Conservation (phyloP, 1,139 yeast genomes). For the Nadsonia starkeyi-henricii region DNA sequence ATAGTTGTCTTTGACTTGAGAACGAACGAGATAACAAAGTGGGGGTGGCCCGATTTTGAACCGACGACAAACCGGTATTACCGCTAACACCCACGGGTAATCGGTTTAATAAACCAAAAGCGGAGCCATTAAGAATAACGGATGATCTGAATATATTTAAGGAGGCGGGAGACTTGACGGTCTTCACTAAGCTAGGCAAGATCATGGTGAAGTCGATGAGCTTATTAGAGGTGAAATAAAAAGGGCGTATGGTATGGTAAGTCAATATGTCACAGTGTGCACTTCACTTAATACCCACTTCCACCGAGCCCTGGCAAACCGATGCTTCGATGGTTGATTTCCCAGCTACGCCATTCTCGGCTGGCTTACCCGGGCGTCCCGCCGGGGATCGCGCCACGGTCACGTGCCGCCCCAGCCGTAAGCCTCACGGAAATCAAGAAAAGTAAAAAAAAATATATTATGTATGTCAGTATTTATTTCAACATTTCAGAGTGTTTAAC, state of each 20-base stretch:
- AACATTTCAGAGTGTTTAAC: background rate
- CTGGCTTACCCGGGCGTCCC: too few relatives aligned
- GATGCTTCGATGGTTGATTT: too few relatives aligned
- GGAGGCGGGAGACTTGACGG: background rate
- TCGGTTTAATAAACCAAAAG: background rate
- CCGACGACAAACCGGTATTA: conserved; percentile 1
- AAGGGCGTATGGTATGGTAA: too few relatives aligned
- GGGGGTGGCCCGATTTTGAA: background rate
- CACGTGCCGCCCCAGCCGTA: background rate
- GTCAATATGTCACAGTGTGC: too few relatives aligned
- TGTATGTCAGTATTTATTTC: background rate
- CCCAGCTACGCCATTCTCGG: too few relatives aligned
- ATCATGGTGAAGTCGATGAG: too few relatives aligned
- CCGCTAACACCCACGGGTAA: conserved; percentile 3
- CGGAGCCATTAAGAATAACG: background rate
- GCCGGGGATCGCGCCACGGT: background rate
- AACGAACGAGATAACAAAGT: background rate
- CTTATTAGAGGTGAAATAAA: too few relatives aligned
- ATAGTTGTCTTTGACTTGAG: background rate
- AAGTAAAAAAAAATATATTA: too few relatives aligned
- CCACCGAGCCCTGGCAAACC: too few relatives aligned
- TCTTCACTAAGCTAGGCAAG: background rate
- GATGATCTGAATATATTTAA: background rate
- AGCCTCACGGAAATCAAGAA: background rate
- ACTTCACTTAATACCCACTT: too few relatives aligned